Base-by-base conservation (phyloP, 2,329 filamentous ascomycete genomes). In the Pyrenochaeta sp. region DNA sequence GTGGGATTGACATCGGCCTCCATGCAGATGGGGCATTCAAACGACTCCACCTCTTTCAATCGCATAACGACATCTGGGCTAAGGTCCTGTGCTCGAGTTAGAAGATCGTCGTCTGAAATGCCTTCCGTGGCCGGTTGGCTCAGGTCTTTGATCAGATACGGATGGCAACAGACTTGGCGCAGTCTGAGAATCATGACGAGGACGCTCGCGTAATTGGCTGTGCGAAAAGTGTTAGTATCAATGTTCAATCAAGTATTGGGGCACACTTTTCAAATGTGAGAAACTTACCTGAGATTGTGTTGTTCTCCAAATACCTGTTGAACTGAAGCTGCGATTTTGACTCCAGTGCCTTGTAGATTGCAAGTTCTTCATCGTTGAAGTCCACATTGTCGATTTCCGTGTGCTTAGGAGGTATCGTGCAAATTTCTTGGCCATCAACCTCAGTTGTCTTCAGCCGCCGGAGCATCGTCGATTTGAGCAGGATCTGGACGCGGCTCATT, bases 21-120 rank as follows among this genome's bases (percentile, higher is more conserved):
- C 45, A 88, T 86, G 67, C 91, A 96, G 14, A 94, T 85, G 0
- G 89, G 89, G 61, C 91, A 96, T 64, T 92, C 87, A 35, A 93
- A 89, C 2, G 64, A 80, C 1, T 84, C 77, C 5, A 75, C 72
- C 9, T 75, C 72, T 51, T 77, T 87, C 63, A 94, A 79, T 6
- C 89, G 83, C n/a, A 75, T 63, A 13, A 95, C 77, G 9, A 90
- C 87, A 3, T 82, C 75, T 1, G 69, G 55, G 5, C 76, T 68
- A 8, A 96, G 74, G 14, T 75, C 66, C 58, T 81, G 81, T 1
- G 90, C 89, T 14, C 89, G 77, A 2, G 78, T 76, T 10, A 83
- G 62, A 64, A 89, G 80, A 19, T 85, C 77, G 5, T 81, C 73
- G 35, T 79, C 77, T 3, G 75, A 71, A 14, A 81, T 69, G 10